Evolutionary conservation across 2,329 filamentous ascomycete genomes (phyloP).

Genomic region (Exutisphaerella laricina): DNA sequence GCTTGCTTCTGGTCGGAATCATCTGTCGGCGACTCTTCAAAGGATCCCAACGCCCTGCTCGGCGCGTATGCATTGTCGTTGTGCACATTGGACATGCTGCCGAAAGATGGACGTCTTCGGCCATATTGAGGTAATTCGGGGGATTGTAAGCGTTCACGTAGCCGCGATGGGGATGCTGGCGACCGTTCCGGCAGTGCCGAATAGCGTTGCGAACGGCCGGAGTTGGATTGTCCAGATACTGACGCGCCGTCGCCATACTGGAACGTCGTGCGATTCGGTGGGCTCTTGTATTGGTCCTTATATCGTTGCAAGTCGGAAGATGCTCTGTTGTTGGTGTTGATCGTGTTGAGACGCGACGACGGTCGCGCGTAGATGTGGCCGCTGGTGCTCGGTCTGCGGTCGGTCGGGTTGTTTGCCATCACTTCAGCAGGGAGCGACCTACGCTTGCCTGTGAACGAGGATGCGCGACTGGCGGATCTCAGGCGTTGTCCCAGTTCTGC

Average conservation of each 20-base stretch:
- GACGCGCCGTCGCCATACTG: constrained; percentile 21
- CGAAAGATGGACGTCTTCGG: constrained; percentile 25
- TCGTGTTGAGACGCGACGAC: constrained; percentile 19
- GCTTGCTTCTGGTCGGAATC: constrained; percentile 42
- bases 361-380: constrained; percentile 17
- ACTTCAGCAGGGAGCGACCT: constrained; percentile 13
- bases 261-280: constrained; percentile 11
- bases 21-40: constrained; percentile 33
- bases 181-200: constrained; percentile 19
- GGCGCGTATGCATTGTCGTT: constrained; percentile 4
- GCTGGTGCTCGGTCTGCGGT: constrained; percentile 21
- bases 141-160: constrained; percentile 21
- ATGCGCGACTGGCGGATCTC: background rate
- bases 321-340: constrained; percentile 9
- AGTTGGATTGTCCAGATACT: constrained; percentile 18
- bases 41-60: constrained; percentile 2
- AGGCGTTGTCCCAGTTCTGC: constrained; percentile 1
- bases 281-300: constrained; percentile 15
- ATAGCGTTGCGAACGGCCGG: constrained; percentile 20
- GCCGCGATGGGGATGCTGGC: constrained; percentile 18
- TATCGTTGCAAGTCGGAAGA: constrained; percentile 21
- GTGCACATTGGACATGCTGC: constrained; percentile 7
- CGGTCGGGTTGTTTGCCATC: constrained; percentile 1
- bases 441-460: constrained; percentile 9
- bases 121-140: constrained; percentile 25